These are phyloP conservation scores for Amphicarpaea edgeworthii DNA, from an alignment of 306 rosid species.

Conservation along the genomic window DNA sequence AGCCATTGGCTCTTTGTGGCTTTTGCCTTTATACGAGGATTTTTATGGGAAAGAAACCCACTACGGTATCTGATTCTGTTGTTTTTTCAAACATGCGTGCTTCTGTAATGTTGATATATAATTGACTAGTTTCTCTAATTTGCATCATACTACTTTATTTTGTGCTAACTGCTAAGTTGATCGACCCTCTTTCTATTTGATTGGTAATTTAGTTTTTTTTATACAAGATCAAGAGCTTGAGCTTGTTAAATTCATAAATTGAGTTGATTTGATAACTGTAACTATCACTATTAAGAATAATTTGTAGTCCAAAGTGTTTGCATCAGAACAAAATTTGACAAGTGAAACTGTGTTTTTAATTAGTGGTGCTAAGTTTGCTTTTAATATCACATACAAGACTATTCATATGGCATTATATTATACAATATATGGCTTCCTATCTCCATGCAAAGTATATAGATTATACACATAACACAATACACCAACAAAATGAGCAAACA, in stretches of 20 bases:
- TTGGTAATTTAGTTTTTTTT: too few relatives aligned
- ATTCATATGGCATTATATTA: not conserved
- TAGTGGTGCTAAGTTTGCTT: not conserved
- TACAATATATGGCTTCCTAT: not conserved
- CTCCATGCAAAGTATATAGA: not conserved
- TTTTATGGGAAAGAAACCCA: slow-evolving; percentile 51
- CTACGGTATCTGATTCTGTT: slow-evolving; percentile 46
- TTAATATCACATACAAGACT: not conserved
- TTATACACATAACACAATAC: not conserved
- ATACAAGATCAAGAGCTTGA: too few relatives aligned
- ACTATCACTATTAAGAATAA: too few relatives aligned
- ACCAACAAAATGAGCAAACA: not conserved
- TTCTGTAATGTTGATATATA: too few relatives aligned
- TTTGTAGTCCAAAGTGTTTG: too few relatives aligned
- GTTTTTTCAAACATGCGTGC: not conserved
- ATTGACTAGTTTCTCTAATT: too few relatives aligned
- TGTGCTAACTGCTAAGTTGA: too few relatives aligned
- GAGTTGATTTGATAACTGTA: too few relatives aligned
- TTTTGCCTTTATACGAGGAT: slow-evolving; percentile 39
- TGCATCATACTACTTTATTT: too few relatives aligned
- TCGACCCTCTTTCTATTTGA: too few relatives aligned
- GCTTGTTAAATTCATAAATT: too few relatives aligned
- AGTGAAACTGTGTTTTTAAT: not conserved
- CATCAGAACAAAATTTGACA: not conserved
- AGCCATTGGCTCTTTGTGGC: slow-evolving; percentile 42